Conservation (phyloP, 1,284 basidiomycete species). For the Tremellales sp. region DNA sequence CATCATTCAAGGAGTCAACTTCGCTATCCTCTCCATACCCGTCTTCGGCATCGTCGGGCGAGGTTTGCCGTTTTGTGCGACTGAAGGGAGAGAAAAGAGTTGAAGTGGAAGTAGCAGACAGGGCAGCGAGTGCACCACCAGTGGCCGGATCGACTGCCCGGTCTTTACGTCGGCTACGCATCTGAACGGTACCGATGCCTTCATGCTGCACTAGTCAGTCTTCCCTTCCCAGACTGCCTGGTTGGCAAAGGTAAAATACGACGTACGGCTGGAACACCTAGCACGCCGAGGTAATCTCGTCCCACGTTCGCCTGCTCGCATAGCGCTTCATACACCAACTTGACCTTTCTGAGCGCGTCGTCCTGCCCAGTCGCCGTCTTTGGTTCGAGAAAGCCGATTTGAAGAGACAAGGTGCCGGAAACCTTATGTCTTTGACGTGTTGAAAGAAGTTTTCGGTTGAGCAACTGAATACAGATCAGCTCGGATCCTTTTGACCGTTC, state of each 20-base stretch:
- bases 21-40: constrained; percentile 42
- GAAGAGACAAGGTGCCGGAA: constrained; percentile 64
- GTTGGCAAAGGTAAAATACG: constrained; percentile 1
- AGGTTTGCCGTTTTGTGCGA: constrained; percentile 7
- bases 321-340: constrained; percentile 60
- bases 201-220: constrained; percentile 61
- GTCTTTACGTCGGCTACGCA: constrained; percentile 8
- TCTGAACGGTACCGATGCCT: constrained; percentile 73
- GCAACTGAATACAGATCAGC: constrained; percentile 50
- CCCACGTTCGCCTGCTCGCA: constrained; percentile 61
- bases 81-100: constrained; percentile 7
- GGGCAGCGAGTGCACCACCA: not conserved
- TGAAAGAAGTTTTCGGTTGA: constrained; percentile 60
- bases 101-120: constrained; percentile 14
- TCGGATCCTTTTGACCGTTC: not conserved
- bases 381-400: constrained; percentile 67
- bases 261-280: constrained; percentile 67
- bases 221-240: constrained; percentile 2
- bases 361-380: constrained; percentile 20
- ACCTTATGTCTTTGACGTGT: constrained; percentile 52
- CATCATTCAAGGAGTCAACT: constrained; percentile 62
- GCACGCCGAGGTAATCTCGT: constrained; percentile 49
- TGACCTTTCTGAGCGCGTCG: constrained; percentile 27
- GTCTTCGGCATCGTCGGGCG: constrained; percentile 11
- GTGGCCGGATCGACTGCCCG: not conserved